Conservation (phyloP, 2,329 filamentous ascomycete species). For the Ilyonectria robusta region DNA sequence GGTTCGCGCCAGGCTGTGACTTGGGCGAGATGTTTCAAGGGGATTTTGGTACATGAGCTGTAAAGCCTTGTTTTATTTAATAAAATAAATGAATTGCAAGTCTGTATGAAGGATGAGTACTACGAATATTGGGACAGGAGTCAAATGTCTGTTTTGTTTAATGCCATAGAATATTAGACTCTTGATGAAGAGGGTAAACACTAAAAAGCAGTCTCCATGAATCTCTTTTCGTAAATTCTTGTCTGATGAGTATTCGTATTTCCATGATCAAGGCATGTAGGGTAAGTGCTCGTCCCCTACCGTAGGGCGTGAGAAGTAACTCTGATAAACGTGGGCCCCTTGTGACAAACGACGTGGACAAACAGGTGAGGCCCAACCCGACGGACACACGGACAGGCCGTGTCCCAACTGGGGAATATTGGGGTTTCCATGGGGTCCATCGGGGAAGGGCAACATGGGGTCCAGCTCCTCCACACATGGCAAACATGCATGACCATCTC, state of each 20-base stretch:
- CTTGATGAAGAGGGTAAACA: too few relatives aligned
- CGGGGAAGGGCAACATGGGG: neutral
- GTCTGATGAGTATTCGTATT: too few relatives aligned
- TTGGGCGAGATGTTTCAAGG: conserved; percentile 66
- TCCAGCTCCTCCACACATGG: conserved; percentile 19
- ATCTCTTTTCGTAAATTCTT: too few relatives aligned
- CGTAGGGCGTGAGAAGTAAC: too few relatives aligned
- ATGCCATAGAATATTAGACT: neutral
- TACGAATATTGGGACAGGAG: too few relatives aligned
- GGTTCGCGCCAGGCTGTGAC: conserved; percentile 74
- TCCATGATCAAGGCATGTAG: neutral
- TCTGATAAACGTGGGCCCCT: neutral
- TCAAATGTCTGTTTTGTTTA: too few relatives aligned
- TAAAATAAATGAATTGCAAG: conserved; percentile 33
- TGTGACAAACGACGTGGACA: neutral
- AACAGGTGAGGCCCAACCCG: neutral
- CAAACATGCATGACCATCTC: conserved; percentile 5
- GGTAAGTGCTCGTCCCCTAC: neutral
- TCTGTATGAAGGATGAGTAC: too few relatives aligned
- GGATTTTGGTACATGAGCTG: conserved; percentile 53
- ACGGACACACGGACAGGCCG: too few relatives aligned
- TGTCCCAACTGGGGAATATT: too few relatives aligned
- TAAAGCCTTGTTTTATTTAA: neutral
- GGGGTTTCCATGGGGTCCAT: neutral
- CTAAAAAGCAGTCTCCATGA: too few relatives aligned